Percentiles rank a stretch among this genome's conserved stretches.
phyloP scores from a whole-genome alignment of 2,329 filamentous ascomycete genomes.

The Phialocephala sp. region DNA sequence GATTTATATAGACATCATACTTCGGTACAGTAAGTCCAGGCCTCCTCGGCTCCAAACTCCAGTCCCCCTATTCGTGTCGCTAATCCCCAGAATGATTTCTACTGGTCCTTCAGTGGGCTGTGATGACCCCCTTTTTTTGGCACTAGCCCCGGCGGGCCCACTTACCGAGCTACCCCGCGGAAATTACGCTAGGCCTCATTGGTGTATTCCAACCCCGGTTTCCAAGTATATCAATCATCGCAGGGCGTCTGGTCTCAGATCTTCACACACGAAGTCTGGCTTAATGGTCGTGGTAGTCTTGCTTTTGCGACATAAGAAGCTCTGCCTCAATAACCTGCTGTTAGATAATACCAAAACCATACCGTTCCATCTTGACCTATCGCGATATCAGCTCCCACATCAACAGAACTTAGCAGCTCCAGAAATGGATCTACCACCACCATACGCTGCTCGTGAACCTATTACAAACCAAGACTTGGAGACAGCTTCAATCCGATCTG shows the following conservation, averaged over 20 bases:
- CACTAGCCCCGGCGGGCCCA: not conserved
- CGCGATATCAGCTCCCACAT: not conserved
- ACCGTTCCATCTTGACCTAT: not conserved
- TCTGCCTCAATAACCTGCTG: not conserved
- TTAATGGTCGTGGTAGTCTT: too few species aligned
- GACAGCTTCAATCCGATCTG: conserved; percentile 5
- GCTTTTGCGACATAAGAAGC: too few species aligned
- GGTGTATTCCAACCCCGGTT: not conserved
- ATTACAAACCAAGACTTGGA: not conserved
- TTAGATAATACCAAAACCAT: not conserved
- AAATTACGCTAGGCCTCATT: not conserved
- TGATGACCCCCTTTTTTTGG: not conserved
- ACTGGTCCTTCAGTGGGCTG: not conserved
- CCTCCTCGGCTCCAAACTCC: not conserved
- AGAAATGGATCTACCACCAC: conserved; percentile 4
- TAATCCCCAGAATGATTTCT: not conserved
- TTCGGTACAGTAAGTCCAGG: not conserved
- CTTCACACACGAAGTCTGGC: not conserved
- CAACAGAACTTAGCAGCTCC: not conserved
- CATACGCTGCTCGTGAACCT: not conserved
- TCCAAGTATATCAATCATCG: not conserved
- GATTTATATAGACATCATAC: not conserved
- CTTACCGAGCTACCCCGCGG: not conserved
- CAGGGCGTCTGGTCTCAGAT: not conserved
- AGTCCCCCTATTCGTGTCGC: not conserved